These are phyloP conservation scores for Colletotrichum lupini DNA, from an alignment of 2,329 filamentous ascomycete species.

Conservation along the genomic window DNA sequence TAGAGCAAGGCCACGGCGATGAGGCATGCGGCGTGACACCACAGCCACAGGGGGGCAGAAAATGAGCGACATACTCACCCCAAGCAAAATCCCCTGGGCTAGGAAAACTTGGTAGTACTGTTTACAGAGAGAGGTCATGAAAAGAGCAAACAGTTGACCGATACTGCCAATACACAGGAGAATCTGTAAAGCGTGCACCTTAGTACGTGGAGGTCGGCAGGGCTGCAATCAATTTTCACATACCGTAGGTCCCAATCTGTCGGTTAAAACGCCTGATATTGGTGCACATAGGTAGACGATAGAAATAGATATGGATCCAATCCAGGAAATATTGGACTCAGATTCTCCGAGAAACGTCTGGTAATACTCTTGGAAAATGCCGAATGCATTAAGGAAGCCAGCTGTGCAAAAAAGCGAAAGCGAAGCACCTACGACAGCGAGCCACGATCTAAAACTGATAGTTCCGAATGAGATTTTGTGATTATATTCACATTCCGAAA, in stretches of 20 bases:
- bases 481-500: not conserved
- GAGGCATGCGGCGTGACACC: slow-evolving; percentile 46
- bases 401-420: slow-evolving; percentile 40
- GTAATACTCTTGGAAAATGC: slow-evolving; percentile 65
- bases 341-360: slow-evolving; percentile 40
- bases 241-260: slow-evolving; percentile 49
- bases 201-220: slow-evolving; percentile 54
- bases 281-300: slow-evolving; percentile 49
- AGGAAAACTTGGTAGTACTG: slow-evolving; percentile 58
- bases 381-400: slow-evolving; percentile 43
- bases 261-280: slow-evolving; percentile 50
- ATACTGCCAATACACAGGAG: slow-evolving; percentile 59
- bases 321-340: slow-evolving; percentile 50
- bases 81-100: slow-evolving; percentile 56
- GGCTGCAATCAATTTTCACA: slow-evolving; percentile 35
- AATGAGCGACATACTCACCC: slow-evolving; percentile 54
- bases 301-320: slow-evolving; percentile 59
- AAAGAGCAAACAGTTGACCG: slow-evolving; percentile 40
- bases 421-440: slow-evolving; percentile 37
- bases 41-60: slow-evolving; percentile 51
- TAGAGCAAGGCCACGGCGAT: slow-evolving; percentile 42
- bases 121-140: slow-evolving; percentile 20
- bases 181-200: slow-evolving; percentile 50
- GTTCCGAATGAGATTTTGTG: not conserved
- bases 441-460: slow-evolving; percentile 35